These are phyloP conservation scores for Flaveria floridana DNA, from an alignment of 140 eudicot species.

Conservation along the genomic window DNA sequence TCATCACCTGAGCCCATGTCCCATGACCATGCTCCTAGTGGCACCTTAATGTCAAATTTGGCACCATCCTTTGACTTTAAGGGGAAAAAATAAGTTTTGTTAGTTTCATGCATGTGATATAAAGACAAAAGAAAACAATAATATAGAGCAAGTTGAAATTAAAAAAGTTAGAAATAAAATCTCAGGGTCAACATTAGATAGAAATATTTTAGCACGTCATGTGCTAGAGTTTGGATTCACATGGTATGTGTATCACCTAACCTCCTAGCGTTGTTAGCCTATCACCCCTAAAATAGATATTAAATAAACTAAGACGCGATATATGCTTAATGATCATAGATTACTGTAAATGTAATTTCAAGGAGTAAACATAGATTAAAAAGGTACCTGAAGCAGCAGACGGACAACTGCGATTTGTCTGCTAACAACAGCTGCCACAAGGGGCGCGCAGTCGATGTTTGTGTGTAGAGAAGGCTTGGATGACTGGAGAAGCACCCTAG, in stretches of 20 bases:
- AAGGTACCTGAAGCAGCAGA: constrained; percentile 64
- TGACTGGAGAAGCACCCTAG: constrained; percentile 75
- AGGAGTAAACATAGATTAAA: neutral
- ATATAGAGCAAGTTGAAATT: constrained; percentile 15
- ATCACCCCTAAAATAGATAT: neutral
- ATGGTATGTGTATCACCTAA: constrained; percentile 18
- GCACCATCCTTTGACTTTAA: constrained; percentile 56
- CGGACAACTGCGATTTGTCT: constrained; percentile 73
- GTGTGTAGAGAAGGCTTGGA: constrained; percentile 81
- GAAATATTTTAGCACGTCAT: constrained; percentile 14
- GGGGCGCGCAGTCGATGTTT: constrained; percentile 63
- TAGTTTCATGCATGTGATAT: constrained; percentile 19
- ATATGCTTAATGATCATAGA: neutral
- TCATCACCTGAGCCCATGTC: constrained; percentile 76
- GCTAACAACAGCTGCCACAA: constrained; percentile 87
- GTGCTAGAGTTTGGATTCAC: constrained; percentile 23
- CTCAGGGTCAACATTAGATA: constrained; percentile 21
- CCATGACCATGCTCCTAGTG: constrained; percentile 96
- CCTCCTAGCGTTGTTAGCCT: constrained; percentile 18
- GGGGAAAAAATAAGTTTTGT: neutral
- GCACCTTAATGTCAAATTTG: constrained; percentile 51
- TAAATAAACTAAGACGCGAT: neutral
- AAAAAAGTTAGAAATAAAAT: constrained; percentile 6
- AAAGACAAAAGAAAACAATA: constrained; percentile 26
- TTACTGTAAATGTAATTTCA: neutral